Evolutionary conservation across 192 early-diverging fungal genomes (phyloP), one percentile per base, ranked within the genome.

Genomic region (Coemansia sp.): DNA sequence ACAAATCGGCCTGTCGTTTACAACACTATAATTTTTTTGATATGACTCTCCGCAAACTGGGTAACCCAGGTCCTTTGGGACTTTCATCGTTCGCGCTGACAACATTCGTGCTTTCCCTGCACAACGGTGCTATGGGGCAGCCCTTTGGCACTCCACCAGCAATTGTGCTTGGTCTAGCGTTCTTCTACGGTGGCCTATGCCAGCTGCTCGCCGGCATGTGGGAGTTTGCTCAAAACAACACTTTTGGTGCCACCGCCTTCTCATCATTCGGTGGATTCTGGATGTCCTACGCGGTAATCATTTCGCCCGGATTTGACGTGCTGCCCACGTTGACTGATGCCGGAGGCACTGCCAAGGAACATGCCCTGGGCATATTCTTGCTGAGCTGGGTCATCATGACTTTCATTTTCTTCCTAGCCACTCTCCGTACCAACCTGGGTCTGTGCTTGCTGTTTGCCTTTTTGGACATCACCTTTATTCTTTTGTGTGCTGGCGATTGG

Each of bases 151-250:
- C 80, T 1, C 80, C 87, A 10, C 72, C 79, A 6, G 68, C 76
- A 15, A 69, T 90, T 28, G 83, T 88, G 15, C 49, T 84, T 9
- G 86, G 86, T 46, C 67, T 87, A 7, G 86, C 85, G 11, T 57
- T 88, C 40, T 90, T 88, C 61, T 89, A 89, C 62, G 88, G 89
- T 45, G 90, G 90, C 5, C 45, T 91, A 20, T 69, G 79, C 49
- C 89, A 92, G 75, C 68, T 91, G 30, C 66, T 87, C 11, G 89
- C 88, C 49, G 90, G 89, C 48, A 89, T 91, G 88, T 90, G 87
- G 89, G 88, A 91, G 79, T 90, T 89, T 66, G 79, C 80, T 31
- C 65, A 71, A 4, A 84, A 86, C 48, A 91, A 92, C 61, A 90
- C 87, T 9, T 91, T 92, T 80, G 88, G 89, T 61, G 88, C 88